Conservation (phyloP, 2,329 filamentous ascomycete species). For the Aureobasidium sp. region DNA sequence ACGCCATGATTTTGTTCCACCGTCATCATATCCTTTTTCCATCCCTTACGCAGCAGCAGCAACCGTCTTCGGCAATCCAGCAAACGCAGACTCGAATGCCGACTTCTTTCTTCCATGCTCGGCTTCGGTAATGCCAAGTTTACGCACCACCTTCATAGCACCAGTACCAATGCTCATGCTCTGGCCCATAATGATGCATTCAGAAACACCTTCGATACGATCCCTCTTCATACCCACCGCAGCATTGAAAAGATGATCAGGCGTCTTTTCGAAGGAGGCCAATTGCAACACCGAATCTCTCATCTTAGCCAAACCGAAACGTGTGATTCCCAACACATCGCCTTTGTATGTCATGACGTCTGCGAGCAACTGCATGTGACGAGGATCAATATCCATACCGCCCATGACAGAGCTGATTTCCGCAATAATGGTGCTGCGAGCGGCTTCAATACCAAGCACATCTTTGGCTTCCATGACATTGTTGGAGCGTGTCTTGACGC, state of each 20-base stretch:
- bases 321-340: conserved; percentile 90
- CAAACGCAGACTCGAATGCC: conserved; percentile 14
- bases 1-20: too few relatives aligned
- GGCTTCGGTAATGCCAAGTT: conserved; percentile 57
- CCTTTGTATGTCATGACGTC: conserved; percentile 99
- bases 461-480: conserved; percentile 82
- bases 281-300: conserved; percentile 88
- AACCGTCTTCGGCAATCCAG: background rate
- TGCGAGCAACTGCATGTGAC: conserved; percentile 93
- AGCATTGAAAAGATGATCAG: conserved; percentile 93
- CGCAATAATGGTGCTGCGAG: conserved; percentile 74
- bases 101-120: conserved; percentile 27
- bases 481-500: conserved; percentile 67
- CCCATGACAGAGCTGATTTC: conserved; percentile 89
- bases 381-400: conserved; percentile 90
- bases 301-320: conserved; percentile 95
- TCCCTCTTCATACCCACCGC: conserved; percentile 88
- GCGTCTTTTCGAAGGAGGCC: conserved; percentile 97
- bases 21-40: too few relatives aligned
- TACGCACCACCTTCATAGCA: conserved; percentile 78
- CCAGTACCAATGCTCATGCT: conserved; percentile 87
- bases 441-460: conserved; percentile 90
- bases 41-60: background rate
- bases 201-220: conserved; percentile 83
- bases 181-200: conserved; percentile 98